Conservation (phyloP, 2,329 filamentous ascomycete genomes). For the Neophaeococcomyces aloes region DNA sequence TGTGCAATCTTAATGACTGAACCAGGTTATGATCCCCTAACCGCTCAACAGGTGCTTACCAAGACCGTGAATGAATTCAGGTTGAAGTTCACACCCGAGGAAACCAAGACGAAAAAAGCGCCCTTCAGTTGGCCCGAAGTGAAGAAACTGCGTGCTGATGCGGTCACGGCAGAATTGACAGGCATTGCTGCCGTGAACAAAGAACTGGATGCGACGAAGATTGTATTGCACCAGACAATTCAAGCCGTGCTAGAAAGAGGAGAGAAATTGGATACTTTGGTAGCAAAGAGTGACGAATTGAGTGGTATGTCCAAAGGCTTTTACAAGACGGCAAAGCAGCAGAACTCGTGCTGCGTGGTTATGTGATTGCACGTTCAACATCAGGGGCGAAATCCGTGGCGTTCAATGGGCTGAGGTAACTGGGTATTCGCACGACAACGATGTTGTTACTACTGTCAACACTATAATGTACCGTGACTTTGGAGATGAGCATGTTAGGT, state of each 20-base stretch:
- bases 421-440: too few relatives aligned
- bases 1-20: constrained; percentile 69
- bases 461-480: too few relatives aligned
- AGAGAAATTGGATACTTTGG: constrained; percentile 91
- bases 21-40: constrained; percentile 62
- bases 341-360: constrained; percentile 49
- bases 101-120: neutral
- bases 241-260: constrained; percentile 63
- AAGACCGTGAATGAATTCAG: constrained; percentile 86
- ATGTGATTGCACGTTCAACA: constrained; percentile 31
- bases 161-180: constrained; percentile 53
- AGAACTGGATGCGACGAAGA: constrained; percentile 95
- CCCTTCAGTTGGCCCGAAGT: constrained; percentile 3
- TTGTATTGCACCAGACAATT: constrained; percentile 93
- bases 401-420: too few relatives aligned
- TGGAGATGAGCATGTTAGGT: too few relatives aligned
- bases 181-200: constrained; percentile 93
- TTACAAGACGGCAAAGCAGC: constrained; percentile 61
- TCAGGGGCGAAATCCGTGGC: too few relatives aligned
- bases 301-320: constrained; percentile 96
- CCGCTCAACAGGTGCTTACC: constrained; percentile 75
- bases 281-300: constrained; percentile 83
- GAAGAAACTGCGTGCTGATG: constrained; percentile 55
- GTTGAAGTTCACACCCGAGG: constrained; percentile 28
- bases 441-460: too few relatives aligned